Evolutionary conservation across 495 filamentous ascomycete genomes (phyloP).

Genomic region (Hypoxylon perforatum): DNA sequence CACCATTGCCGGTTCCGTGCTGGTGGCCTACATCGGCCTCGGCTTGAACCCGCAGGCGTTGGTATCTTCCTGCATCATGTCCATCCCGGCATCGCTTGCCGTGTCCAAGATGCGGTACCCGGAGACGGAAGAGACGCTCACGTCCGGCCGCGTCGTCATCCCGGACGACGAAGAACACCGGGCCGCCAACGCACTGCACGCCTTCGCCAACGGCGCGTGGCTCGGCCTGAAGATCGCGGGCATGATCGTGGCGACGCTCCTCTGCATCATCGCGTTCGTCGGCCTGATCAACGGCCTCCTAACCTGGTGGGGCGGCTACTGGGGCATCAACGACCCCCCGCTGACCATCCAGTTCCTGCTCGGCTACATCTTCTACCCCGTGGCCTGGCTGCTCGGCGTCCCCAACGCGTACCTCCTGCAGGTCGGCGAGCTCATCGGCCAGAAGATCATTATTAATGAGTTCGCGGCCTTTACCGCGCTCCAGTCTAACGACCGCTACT

Average conservation of each 20-base stretch:
- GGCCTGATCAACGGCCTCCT: conserved; percentile 80
- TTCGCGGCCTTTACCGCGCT: conserved; percentile 72
- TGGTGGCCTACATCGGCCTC: conserved; percentile 83
- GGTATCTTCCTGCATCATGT: conserved; percentile 94
- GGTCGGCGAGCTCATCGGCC: conserved; percentile 82
- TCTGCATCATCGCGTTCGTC: conserved; percentile 87
- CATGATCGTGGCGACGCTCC: conserved; percentile 81
- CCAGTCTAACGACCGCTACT: conserved; percentile 58
- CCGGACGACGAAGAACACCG: conserved; percentile 77
- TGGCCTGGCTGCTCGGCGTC: conserved; percentile 89
- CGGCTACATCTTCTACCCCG: conserved; percentile 84
- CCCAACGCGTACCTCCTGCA: conserved; percentile 75
- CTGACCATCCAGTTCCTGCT: conserved; percentile 82
- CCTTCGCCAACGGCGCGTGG: conserved; percentile 89
- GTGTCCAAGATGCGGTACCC: conserved; percentile 89
- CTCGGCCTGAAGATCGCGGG: conserved; percentile 88
- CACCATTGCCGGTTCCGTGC: conserved; percentile 75
- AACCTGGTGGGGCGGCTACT: conserved; percentile 88
- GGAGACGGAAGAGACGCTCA: conserved; percentile 85
- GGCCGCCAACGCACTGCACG: conserved; percentile 82
- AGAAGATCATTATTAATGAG: conserved; percentile 84
- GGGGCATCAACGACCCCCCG: conserved; percentile 74
- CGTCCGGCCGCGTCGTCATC: conserved; percentile 80
- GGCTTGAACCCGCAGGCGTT: conserved; percentile 85
- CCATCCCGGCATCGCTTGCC: conserved; percentile 87